Percentiles rank a stretch among this genome's conserved stretches.
phyloP scores from a whole-genome alignment of 2,329 filamentous ascomycete species.

The Saccharata proteae region DNA sequence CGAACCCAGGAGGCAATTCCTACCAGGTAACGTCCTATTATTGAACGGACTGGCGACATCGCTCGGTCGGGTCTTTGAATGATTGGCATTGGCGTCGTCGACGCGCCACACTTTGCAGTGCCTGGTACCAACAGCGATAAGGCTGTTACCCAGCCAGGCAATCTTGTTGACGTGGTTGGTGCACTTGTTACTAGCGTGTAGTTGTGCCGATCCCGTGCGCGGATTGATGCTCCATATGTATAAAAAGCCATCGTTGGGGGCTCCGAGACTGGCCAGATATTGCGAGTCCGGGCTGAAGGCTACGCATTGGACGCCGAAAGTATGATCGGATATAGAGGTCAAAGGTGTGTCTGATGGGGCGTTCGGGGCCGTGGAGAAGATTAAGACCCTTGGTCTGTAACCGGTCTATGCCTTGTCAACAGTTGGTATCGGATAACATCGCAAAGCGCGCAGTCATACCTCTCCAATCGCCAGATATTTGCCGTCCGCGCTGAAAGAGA shows the following conservation, averaged over 20 bases:
- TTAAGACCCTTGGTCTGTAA: constrained; percentile 79
- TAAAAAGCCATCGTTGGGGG: constrained; percentile 84
- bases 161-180: constrained; percentile 78
- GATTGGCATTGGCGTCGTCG: constrained; percentile 53
- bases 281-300: constrained; percentile 81
- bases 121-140: constrained; percentile 79
- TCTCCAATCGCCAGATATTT: constrained; percentile 85
- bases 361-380: constrained; percentile 72
- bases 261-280: constrained; percentile 78
- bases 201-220: constrained; percentile 64
- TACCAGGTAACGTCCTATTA: constrained; percentile 61
- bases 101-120: constrained; percentile 91
- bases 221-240: constrained; percentile 82
- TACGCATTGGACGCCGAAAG: constrained; percentile 75
- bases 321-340: constrained; percentile 78
- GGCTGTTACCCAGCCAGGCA: constrained; percentile 73
- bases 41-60: constrained; percentile 35
- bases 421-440: not conserved
- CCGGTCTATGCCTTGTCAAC: constrained; percentile 50
- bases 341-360: constrained; percentile 69
- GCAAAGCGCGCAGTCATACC: constrained; percentile 27
- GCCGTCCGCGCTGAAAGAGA: constrained; percentile 78
- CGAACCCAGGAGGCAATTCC: constrained; percentile 75
- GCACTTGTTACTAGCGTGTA: constrained; percentile 84
- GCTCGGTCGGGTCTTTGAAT: constrained; percentile 28